These are phyloP conservation scores for Hydrangea macrophylla DNA, from an alignment of 148 eudicot species.

Conservation along the genomic window DNA sequence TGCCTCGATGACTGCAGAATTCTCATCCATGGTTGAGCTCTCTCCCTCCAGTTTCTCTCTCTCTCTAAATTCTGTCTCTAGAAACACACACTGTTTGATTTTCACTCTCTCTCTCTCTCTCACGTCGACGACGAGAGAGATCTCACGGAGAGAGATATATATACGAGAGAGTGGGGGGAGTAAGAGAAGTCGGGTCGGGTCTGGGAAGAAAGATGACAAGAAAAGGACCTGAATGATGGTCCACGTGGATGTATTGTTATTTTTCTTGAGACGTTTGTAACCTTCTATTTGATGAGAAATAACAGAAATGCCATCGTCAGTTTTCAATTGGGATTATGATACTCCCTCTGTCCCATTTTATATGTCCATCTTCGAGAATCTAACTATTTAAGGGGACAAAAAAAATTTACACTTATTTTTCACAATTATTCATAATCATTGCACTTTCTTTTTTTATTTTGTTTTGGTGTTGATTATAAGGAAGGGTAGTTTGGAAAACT, in stretches of 20 bases:
- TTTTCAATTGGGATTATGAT: not conserved
- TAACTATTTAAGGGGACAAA: no score
- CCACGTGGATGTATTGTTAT: slow-evolving; percentile 14
- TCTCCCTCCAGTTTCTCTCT: not conserved
- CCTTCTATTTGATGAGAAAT: not conserved
- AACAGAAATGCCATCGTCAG: not conserved
- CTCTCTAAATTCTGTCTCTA: not conserved
- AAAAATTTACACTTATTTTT: no score
- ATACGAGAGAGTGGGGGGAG: not conserved
- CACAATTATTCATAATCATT: no score
- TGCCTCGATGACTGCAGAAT: not conserved
- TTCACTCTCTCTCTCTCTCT: not conserved
- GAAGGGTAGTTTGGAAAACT: no score
- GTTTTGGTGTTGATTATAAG: no score
- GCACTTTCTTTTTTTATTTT: no score
- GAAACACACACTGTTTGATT: not conserved
- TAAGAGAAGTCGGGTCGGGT: slow-evolving; percentile 3
- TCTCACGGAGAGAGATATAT: not conserved
- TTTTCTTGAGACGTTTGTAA: not conserved
- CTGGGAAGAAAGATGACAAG: not conserved
- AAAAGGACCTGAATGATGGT: not conserved
- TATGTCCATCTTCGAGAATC: no score
- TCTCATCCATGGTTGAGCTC: slow-evolving; percentile 7
- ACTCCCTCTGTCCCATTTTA: no score
- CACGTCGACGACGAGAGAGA: not conserved